phyloP scores from a whole-genome alignment of 352 stramenopile species.

The Phytophthora idaei region DNA sequence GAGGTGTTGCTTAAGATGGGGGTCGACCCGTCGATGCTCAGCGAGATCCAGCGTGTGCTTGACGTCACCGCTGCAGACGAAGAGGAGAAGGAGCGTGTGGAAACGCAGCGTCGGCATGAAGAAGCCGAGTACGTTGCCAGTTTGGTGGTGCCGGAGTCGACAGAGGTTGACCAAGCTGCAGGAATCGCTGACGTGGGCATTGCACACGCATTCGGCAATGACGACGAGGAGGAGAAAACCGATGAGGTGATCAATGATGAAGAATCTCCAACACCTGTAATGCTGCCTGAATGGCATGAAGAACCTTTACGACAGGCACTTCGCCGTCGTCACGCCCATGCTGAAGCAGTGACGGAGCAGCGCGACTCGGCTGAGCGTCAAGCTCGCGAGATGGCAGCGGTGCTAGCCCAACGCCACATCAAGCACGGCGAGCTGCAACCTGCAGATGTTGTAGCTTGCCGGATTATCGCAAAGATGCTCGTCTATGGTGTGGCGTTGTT shows the following conservation, averaged over 20 bases:
- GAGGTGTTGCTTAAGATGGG: constrained; percentile 77
- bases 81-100: constrained; percentile 45
- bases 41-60: constrained; percentile 71
- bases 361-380: constrained; percentile 51
- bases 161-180: constrained; percentile 19
- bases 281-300: constrained; percentile 71
- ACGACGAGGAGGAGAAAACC: constrained; percentile 35
- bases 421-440: constrained; percentile 45
- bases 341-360: constrained; percentile 28
- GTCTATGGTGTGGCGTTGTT: constrained; percentile 45
- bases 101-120: constrained; percentile 34
- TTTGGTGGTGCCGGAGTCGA: constrained; percentile 37
- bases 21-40: constrained; percentile 72
- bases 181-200: constrained; percentile 32
- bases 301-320: constrained; percentile 53
- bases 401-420: constrained; percentile 52
- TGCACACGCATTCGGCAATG: constrained; percentile 54
- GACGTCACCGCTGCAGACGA: constrained; percentile 60
- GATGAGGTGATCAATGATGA: constrained; percentile 27
- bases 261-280: constrained; percentile 25
- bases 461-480: constrained; percentile 55
- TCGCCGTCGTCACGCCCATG: constrained; percentile 55
- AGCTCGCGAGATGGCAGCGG: constrained; percentile 53
- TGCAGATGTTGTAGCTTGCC: constrained; percentile 49
- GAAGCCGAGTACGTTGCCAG: constrained; percentile 44